A percentile compares a stretch with the other conserved stretches of the same genome.
Evolutionary conservation across 805 yeast genomes (phyloP).

Genomic region (Zygoascus biomembranicola): DNA sequence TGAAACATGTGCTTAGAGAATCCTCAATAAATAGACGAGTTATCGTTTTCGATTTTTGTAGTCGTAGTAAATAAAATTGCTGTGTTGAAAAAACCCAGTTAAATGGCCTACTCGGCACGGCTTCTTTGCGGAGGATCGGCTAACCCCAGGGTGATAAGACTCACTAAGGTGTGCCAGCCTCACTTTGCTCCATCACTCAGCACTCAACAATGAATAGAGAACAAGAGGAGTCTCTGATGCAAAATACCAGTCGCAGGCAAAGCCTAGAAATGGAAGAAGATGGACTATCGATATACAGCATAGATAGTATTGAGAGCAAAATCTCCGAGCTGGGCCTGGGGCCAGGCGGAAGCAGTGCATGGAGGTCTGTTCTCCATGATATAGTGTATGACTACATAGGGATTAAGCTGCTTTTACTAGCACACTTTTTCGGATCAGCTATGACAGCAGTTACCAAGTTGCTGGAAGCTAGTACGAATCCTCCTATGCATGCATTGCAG

Average conservation of each 20-base stretch:
- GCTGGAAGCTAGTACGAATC: conserved; percentile 56
- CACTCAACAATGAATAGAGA: background rate
- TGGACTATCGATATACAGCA: background rate
- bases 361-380: background rate
- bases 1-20: too few relatives aligned
- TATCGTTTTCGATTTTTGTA: background rate
- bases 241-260: background rate
- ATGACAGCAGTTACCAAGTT: conserved; percentile 73
- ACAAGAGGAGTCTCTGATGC: background rate
- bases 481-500: conserved; percentile 71
- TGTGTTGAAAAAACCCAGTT: too few relatives aligned
- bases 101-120: too few relatives aligned
- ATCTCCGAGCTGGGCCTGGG: background rate
- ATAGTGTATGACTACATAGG: conserved; percentile 37
- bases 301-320: background rate
- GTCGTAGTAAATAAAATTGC: background rate
- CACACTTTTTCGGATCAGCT: conserved; percentile 67
- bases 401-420: conserved; percentile 43
- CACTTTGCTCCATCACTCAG: too few relatives aligned
- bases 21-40: background rate
- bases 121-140: too few relatives aligned
- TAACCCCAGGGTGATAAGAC: too few relatives aligned
- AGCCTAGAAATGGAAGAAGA: background rate
- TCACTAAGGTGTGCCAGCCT: too few relatives aligned
- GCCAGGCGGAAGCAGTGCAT: background rate